Evolutionary conservation across 768 basidiomycete species (phyloP), one percentile per base, ranked within the genome.

Genomic region (Erythrobasidium yunnanense): DNA sequence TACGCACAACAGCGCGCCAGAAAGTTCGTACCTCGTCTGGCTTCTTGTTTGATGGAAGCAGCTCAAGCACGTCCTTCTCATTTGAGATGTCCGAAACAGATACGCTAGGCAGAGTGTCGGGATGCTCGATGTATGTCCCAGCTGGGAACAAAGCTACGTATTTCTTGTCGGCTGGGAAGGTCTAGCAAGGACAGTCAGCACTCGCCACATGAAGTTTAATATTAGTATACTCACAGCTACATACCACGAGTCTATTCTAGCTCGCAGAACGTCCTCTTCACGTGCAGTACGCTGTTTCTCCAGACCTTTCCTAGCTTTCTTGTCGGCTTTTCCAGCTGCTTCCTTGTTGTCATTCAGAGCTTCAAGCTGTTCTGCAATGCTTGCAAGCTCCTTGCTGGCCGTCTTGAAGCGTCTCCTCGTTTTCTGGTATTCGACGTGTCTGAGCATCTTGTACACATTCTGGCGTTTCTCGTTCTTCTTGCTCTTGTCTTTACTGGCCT

Each of bases 351-450:
- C 51, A 22, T 57, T 11, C 25, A 42, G 20, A 6, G 23, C 54
- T 11, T 58, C 55, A 18, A 54, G 23, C 23, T 58, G 4, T 18
- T 46, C 49, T 6, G n/a, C 2, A 13, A 49, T 30, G 13, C 25
- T 34, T 3, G 25, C 18, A 5, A 49, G 47, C 46, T 63, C 49
- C 17, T 49, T 45, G 6, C 38, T 29, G 7, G 60, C 60, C 46
- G 25, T 46, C 30, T 63, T 63, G 42, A 49, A 6, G 18, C 32
- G 46, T n/a, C 60, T 20, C 13, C 29, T 25, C 2, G 60, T 29
- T 25, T 63, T 63, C 23, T 50, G 46, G 49, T 62, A 45, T 42
- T 66, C 65, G 32, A 66, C 46, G 53, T 56, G 55, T 17, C 51
- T 52, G 18, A 66, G 23, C 65, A 66, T 56, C 33, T 66, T 56